phyloP scores from a whole-genome alignment of 129 eudicot species.

The Daucus carota region DH1_v3.0 NC_030385.2:40060001-40060500 shows the following conservation, averaged over 20 bases:
- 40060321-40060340: neutral
- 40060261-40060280: neutral
- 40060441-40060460: neutral
- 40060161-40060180: neutral
- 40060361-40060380: slow-evolving; percentile 4
- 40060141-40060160: too few species aligned
- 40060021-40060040: too few species aligned
- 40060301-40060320: neutral
- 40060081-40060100: too few species aligned
- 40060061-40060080: too few species aligned
- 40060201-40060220: neutral
- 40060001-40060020: too few species aligned
- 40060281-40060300: neutral
- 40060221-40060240: neutral
- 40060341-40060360: neutral
- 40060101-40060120: too few species aligned
- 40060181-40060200: neutral
- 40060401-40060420: slow-evolving; percentile 3
- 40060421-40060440: slow-evolving; percentile 5
- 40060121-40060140: too few species aligned
- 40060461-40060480: neutral
- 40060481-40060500: neutral
- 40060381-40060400: neutral
- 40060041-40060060: too few species aligned
- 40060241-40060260: neutral